phyloP scores from a whole-genome alignment of 176 grass and related monocot species.

The Aegilops speltoides region DNA sequence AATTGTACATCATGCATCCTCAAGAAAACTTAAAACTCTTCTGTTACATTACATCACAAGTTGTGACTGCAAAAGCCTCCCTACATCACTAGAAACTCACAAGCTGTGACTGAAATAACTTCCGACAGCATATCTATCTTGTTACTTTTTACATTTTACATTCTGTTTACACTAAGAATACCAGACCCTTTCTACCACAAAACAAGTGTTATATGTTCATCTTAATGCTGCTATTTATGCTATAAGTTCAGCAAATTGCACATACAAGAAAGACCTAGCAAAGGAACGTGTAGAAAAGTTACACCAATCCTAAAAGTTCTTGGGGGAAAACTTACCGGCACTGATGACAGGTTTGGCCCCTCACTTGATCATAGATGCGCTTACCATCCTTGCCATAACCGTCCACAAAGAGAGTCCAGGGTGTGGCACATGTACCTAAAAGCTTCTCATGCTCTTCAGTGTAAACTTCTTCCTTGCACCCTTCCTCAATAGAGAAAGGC shows the following conservation, averaged over 20 bases:
- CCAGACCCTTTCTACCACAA: neutral
- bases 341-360: conserved; percentile 86
- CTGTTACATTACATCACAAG: neutral
- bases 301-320: neutral
- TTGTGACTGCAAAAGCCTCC: neutral
- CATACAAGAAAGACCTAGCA: neutral
- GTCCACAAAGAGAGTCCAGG: conserved; percentile 86
- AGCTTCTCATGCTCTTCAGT: conserved; percentile 85
- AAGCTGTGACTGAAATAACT: too few species aligned
- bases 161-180: neutral
- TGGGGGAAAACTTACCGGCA: conserved; percentile 58
- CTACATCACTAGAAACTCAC: neutral
- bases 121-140: too few species aligned
- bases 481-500: conserved; percentile 38
- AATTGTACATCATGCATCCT: neutral
- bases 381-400: conserved; percentile 54
- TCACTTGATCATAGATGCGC: conserved; percentile 73
- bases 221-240: neutral
- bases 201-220: neutral
- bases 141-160: too few species aligned
- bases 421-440: conserved; percentile 50
- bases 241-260: neutral
- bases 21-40: neutral
- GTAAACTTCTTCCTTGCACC: conserved; percentile 77
- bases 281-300: neutral